phyloP scores from a whole-genome alignment of 176 grass and related monocot species.

The Otatea glauca region DNA sequence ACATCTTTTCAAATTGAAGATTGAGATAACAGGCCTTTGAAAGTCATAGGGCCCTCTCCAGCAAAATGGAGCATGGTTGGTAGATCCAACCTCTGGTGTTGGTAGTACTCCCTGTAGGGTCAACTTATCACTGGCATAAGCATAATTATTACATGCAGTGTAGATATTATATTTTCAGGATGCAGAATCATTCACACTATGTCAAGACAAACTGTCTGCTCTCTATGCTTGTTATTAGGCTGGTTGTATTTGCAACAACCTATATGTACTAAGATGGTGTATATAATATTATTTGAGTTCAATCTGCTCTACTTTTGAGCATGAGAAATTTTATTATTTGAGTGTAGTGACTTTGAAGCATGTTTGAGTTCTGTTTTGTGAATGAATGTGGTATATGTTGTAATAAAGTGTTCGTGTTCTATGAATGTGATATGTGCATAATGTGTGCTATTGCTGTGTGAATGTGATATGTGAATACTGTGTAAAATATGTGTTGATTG shows the following conservation, averaged over 20 bases:
- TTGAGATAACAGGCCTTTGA: not conserved
- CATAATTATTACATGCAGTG: slow-evolving; percentile 13
- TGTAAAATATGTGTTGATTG: too few species aligned
- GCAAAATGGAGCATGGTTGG: not conserved
- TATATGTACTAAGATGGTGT: not conserved
- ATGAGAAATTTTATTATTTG: too few species aligned
- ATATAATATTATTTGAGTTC: not conserved
- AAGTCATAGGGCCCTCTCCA: not conserved
- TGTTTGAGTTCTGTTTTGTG: too few species aligned
- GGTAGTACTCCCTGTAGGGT: not conserved
- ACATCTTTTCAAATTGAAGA: not conserved
- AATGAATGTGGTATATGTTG: too few species aligned
- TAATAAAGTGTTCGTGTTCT: too few species aligned
- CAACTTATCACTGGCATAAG: not conserved
- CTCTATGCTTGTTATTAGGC: not conserved
- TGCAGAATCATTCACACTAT: slow-evolving; percentile 13
- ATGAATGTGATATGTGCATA: too few species aligned
- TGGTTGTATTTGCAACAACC: not conserved
- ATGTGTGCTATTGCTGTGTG: too few species aligned
- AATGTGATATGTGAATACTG: too few species aligned
- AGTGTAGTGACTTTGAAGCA: too few species aligned
- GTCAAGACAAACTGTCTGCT: too few species aligned
- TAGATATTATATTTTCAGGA: not conserved
- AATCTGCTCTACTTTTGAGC: too few species aligned
- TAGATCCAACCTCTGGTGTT: slow-evolving; percentile 31